Evolutionary conservation across 2,329 filamentous ascomycete species (phyloP), one percentile per base, ranked within the genome.

Genomic region (Penicillium sp.): DNA sequence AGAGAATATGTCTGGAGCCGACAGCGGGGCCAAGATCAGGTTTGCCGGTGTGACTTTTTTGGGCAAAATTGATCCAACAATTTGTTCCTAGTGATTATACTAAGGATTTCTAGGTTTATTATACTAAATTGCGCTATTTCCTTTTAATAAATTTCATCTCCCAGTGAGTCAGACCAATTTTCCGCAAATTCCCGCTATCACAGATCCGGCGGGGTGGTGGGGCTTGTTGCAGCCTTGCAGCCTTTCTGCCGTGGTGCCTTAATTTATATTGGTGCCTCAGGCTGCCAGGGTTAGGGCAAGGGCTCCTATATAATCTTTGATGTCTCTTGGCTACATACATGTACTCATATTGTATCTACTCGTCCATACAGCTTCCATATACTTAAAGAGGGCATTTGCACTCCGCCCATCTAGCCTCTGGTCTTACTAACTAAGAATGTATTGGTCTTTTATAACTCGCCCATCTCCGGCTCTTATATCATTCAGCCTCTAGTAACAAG

Each of bases 1-100:
- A 51, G 40, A 38, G 53, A 55, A 41, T 44, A 38, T 51, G 41
- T 40, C 53, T 41, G 53, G 47, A 55, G 47, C 53, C 53, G 47
- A 51, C 45, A 51, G 53, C 53, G 53, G 53, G 47, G 53, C 53
- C 53, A 55, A 50, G 52, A 44, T 48, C 50, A 37, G 28, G 28
- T 51, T 55, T 51, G 53, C 53, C 47, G 41, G 41, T 53, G 35
- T 44, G 47, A 51, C 8, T 45, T 35, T 38, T 51, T 35, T 22
- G 41, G 47, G 33, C 52, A 28, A 26, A 19, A 28, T 35, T 9
- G 26, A 31, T n/a, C 33, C 33, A 31, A 36, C 33, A 40, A 48
- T 16, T 31, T 19, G 17, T 42, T 42, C 10, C 6, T 25, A 7
- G 8, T 12, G 5, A 22, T 22, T 22, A 42, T 35, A 3, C 14